These are phyloP conservation scores for Suillus lakei DNA, from an alignment of 768 basidiomycete genomes.

Conservation along the genomic window DNA sequence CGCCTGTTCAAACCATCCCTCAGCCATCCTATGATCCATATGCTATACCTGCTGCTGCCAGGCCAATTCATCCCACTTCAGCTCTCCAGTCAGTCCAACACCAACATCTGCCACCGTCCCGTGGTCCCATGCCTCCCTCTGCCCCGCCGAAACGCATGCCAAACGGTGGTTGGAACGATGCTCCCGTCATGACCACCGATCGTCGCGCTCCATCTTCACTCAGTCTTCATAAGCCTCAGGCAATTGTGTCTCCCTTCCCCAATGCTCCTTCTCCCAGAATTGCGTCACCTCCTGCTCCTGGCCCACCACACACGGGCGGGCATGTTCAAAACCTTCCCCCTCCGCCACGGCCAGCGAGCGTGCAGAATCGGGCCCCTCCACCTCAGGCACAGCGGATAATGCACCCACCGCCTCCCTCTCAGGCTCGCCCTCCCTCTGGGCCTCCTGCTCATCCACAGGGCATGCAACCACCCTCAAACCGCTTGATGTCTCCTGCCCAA, in stretches of 20 bases:
- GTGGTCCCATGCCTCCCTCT: constrained; percentile 45
- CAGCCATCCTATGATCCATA: constrained; percentile 11
- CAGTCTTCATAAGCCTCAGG: constrained; percentile 57
- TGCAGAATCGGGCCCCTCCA: constrained; percentile 49
- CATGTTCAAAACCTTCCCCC: constrained; percentile 40
- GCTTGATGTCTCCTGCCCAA: constrained; percentile 54
- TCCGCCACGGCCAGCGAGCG: constrained; percentile 58
- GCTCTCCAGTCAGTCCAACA: constrained; percentile 48
- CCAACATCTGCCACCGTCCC: constrained; percentile 45
- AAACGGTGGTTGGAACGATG: constrained; percentile 92
- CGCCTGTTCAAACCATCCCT: constrained; percentile 29
- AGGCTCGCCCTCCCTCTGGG: constrained; percentile 32
- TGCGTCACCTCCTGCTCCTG: constrained; percentile 48
- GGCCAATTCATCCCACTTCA: constrained; percentile 24
- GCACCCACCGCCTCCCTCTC: constrained; percentile 43
- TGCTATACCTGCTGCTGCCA: constrained; percentile 18
- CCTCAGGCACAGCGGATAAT: constrained; percentile 35
- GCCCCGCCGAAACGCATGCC: constrained; percentile 68
- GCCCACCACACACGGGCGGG: constrained; percentile 46
- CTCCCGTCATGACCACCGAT: constrained; percentile 57
- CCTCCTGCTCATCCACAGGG: constrained; percentile 38
- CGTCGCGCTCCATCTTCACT: constrained; percentile 57
- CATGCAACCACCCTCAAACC: constrained; percentile 43
- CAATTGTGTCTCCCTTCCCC: constrained; percentile 91
- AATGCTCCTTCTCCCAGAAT: constrained; percentile 47